These are phyloP conservation scores for Cardamine resedifolia DNA, from an alignment of 345 rosid genomes.

Conservation along the genomic window DNA sequence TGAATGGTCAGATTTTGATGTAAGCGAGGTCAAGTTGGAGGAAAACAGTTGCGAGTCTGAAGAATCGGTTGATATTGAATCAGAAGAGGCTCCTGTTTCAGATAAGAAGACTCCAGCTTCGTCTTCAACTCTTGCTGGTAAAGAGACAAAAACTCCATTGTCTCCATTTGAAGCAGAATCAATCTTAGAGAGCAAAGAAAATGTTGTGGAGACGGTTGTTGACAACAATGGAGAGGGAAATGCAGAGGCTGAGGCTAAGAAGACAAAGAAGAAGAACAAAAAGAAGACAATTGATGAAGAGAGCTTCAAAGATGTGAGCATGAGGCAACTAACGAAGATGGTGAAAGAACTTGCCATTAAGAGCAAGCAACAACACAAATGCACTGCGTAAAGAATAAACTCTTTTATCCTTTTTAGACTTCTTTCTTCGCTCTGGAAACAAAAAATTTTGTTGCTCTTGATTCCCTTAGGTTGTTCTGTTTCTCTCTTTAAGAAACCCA, in stretches of 20 bases:
- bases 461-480: neutral
- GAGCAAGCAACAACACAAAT: conserved; percentile 33
- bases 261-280: conserved; percentile 6
- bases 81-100: conserved; percentile 15
- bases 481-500: neutral
- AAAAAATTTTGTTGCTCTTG: neutral
- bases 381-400: conserved; percentile 4
- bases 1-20: conserved; percentile 30
- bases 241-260: conserved; percentile 19
- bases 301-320: conserved; percentile 37
- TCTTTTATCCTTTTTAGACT: neutral
- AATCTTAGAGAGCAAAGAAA: conserved; percentile 19
- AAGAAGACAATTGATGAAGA: conserved; percentile 33
- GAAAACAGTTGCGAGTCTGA: neutral
- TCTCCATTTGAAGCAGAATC: conserved; percentile 38
- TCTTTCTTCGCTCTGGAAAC: conserved; percentile 15
- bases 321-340: conserved; percentile 51
- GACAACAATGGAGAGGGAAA: conserved; percentile 43
- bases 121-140: conserved; percentile 5
- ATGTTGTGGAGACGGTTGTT: conserved; percentile 20
- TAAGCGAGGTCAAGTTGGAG: neutral
- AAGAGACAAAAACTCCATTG: neutral
- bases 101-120: conserved; percentile 28
- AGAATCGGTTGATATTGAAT: neutral
- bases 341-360: conserved; percentile 37